Evolutionary conservation across 345 rosid genomes (phyloP).

Genomic region (Aurinia saxatilis): DNA sequence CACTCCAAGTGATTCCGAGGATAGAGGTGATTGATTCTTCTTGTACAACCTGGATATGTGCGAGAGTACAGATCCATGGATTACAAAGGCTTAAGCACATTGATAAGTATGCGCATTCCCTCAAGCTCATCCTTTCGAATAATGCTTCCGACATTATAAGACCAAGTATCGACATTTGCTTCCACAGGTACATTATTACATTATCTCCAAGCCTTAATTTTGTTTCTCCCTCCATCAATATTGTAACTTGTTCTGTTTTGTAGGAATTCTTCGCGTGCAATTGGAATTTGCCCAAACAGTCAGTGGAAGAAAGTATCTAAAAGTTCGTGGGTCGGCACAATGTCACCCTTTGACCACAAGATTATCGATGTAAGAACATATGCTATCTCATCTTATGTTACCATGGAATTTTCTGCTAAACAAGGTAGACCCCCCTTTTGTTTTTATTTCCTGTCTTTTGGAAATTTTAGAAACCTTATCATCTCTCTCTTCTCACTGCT

Average conservation of each 20-base stretch:
- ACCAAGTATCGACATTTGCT: constrained; percentile 54
- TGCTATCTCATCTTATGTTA: constrained; percentile 28
- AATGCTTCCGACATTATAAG: constrained; percentile 29
- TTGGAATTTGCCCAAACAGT: constrained; percentile 61
- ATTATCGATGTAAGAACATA: constrained; percentile 52
- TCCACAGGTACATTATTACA: constrained; percentile 66
- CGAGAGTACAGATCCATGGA: constrained; percentile 57
- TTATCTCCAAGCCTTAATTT: too few relatives aligned
- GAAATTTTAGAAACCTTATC: not conserved
- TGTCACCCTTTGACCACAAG: constrained; percentile 83
- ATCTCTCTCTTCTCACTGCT: not conserved
- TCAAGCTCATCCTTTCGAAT: constrained; percentile 42
- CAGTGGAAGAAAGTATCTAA: constrained; percentile 67
- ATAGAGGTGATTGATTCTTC: constrained; percentile 50
- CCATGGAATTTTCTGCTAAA: constrained; percentile 47
- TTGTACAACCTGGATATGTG: constrained; percentile 44
- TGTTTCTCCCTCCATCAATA: too few relatives aligned
- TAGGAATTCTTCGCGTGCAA: constrained; percentile 59
- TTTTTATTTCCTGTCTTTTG: not conserved
- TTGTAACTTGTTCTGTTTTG: not conserved
- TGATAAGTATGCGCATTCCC: constrained; percentile 52
- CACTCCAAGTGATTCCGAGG: constrained; percentile 39
- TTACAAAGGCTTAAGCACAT: constrained; percentile 45
- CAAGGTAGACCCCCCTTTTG: constrained; percentile 38
- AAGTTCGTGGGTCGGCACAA: constrained; percentile 56